phyloP scores from a whole-genome alignment of 768 basidiomycete genomes.

The Kwoniella dendrophila region DNA sequence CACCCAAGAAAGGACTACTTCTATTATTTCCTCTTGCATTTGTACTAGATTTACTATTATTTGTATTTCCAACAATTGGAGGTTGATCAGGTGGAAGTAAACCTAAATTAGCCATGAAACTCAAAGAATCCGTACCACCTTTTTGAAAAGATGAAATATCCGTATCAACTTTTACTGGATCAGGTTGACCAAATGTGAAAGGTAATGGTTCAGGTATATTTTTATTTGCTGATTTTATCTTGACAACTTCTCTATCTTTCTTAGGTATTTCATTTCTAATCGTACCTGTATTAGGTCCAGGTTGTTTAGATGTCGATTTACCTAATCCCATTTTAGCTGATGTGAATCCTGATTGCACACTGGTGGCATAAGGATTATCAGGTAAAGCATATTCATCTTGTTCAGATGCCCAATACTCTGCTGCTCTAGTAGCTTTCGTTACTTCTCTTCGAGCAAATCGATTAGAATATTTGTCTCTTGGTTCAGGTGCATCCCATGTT shows the following conservation, averaged over 20 bases:
- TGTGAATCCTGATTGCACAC: slow-evolving; percentile 30
- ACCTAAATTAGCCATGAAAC: slow-evolving; percentile 50
- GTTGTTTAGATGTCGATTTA: slow-evolving; percentile 9
- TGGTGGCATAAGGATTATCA: slow-evolving; percentile 12
- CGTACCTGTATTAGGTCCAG: slow-evolving; percentile 11
- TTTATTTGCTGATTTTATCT: slow-evolving; percentile 30
- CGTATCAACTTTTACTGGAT: slow-evolving; percentile 15
- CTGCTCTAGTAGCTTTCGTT: slow-evolving; percentile 45
- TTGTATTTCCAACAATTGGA: neutral
- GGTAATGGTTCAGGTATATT: slow-evolving; percentile 38
- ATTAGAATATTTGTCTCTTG: slow-evolving; percentile 38
- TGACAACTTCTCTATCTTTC: slow-evolving; percentile 16
- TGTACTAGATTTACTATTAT: neutral
- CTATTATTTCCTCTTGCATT: neutral
- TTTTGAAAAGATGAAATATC: slow-evolving; percentile 38
- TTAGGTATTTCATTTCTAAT: slow-evolving; percentile 10
- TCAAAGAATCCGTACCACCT: slow-evolving; percentile 32
- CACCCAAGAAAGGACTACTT: slow-evolving; percentile 14
- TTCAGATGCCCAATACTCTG: slow-evolving; percentile 54
- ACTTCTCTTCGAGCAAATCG: slow-evolving; percentile 46
- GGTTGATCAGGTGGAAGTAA: slow-evolving; percentile 32
- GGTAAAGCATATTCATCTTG: slow-evolving; percentile 54
- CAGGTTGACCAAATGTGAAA: slow-evolving; percentile 39
- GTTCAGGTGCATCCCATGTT: slow-evolving; percentile 45
- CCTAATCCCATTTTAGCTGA: slow-evolving; percentile 28